A percentile compares a stretch with the other conserved stretches of the same genome.
Evolutionary conservation across 805 yeast species (phyloP).

Genomic region (Nakazawaea anatomiae): DNA sequence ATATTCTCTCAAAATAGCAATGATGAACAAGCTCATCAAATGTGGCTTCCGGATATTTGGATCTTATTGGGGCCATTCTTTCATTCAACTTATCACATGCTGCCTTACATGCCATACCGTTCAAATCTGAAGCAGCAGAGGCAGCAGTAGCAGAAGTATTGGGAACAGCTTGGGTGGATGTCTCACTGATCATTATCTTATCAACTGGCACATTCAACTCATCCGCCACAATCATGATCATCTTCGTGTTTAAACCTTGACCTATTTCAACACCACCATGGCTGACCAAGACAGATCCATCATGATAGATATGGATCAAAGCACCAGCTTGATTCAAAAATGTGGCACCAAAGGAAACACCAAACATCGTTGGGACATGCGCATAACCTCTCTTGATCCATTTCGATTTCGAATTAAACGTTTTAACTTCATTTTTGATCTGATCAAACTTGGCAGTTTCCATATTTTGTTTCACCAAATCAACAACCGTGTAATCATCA

Average conservation of each 20-base stretch:
- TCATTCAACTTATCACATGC: conserved; percentile 40
- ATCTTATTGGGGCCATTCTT: conserved; percentile 32
- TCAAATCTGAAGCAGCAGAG: conserved; percentile 41
- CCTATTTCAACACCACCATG: conserved; percentile 49
- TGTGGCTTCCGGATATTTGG: conserved; percentile 28
- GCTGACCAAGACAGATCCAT: conserved; percentile 39
- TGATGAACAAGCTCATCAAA: conserved; percentile 34
- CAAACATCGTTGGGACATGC: conserved; percentile 41
- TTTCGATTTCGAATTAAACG: conserved; percentile 31
- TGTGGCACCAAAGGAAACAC: conserved; percentile 39
- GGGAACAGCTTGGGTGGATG: conserved; percentile 41
- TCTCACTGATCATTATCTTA: conserved; percentile 36
- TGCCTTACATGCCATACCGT: conserved; percentile 42
- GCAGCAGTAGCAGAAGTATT: conserved; percentile 46
- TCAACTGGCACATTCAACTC: conserved; percentile 35
- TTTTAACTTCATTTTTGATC: conserved; percentile 29
- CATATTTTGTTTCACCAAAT: conserved; percentile 29
- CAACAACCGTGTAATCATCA: conserved; percentile 33
- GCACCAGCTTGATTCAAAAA: conserved; percentile 45
- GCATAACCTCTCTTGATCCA: conserved; percentile 44
- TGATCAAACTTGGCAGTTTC: conserved; percentile 28
- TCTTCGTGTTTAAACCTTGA: conserved; percentile 42
- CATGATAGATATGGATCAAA: conserved; percentile 36
- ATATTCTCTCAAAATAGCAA: conserved; percentile 39
- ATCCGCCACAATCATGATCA: conserved; percentile 41